These are phyloP conservation scores for Leccinum uliginosum DNA, from an alignment of 768 basidiomycete genomes.

Conservation along the genomic window DNA sequence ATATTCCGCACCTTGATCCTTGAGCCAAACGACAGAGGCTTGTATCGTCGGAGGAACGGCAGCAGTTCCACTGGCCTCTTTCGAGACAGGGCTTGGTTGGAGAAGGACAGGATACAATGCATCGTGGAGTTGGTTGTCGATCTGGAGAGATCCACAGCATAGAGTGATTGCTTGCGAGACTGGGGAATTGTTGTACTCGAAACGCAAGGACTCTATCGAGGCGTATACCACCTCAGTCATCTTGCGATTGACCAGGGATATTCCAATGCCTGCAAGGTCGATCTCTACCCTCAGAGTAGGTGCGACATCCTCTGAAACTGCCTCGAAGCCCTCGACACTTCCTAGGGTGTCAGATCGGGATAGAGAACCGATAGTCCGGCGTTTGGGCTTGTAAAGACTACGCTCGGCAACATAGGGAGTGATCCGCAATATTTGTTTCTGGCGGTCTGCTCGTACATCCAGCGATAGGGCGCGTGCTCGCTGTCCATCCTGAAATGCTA, in stretches of 20 bases:
- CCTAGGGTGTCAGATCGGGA: conserved; percentile 67
- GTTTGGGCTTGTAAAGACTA: conserved; percentile 83
- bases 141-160: conserved; percentile 81
- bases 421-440: conserved; percentile 80
- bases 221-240: conserved; percentile 89
- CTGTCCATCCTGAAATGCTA: conserved; percentile 43
- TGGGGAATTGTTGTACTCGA: conserved; percentile 79
- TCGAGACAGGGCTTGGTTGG: conserved; percentile 86
- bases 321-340: conserved; percentile 76
- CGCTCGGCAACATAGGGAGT: conserved; percentile 80
- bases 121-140: conserved; percentile 98
- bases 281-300: conserved; percentile 65
- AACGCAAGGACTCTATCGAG: conserved; percentile 69
- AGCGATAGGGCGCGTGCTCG: conserved; percentile 70
- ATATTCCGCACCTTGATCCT: conserved; percentile 72
- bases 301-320: conserved; percentile 67
- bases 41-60: conserved; percentile 82
- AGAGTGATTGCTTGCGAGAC: conserved; percentile 78
- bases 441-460: conserved; percentile 88
- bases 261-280: conserved; percentile 84
- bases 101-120: conserved; percentile 92
- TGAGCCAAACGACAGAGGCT: conserved; percentile 81
- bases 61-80: conserved; percentile 68
- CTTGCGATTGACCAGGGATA: conserved; percentile 85
- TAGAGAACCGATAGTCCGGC: conserved; percentile 41